Conservation (phyloP, 805 yeast genomes). For the Metschnikowia lunata region DNA sequence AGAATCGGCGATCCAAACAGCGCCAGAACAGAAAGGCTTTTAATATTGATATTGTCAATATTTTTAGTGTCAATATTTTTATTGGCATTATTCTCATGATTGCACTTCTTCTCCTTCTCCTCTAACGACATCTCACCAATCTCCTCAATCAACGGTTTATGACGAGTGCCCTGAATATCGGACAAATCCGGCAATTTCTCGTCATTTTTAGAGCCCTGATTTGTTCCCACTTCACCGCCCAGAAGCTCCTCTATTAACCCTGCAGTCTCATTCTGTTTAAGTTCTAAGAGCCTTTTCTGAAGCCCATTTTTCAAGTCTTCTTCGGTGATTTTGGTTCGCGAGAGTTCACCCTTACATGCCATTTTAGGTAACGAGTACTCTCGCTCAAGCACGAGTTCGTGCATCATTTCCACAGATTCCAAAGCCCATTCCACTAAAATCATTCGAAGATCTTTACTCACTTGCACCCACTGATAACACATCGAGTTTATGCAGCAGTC, state of each 20-base stretch:
- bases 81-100: background rate
- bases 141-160: slow-evolving; percentile 53
- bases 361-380: slow-evolving; percentile 68
- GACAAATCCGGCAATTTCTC: slow-evolving; percentile 26
- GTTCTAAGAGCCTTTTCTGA: slow-evolving; percentile 30
- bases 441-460: slow-evolving; percentile 54
- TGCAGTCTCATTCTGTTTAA: slow-evolving; percentile 39
- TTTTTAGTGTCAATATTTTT: background rate
- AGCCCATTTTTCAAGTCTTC: slow-evolving; percentile 41
- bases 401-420: slow-evolving; percentile 65
- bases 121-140: slow-evolving; percentile 31
- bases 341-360: slow-evolving; percentile 60
- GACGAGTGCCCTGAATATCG: slow-evolving; percentile 21
- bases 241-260: slow-evolving; percentile 40
- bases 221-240: background rate
- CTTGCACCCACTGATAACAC: slow-evolving; percentile 58
- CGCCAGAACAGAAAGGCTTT: background rate
- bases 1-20: no score
- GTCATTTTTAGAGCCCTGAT: background rate
- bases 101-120: background rate
- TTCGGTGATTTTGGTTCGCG: slow-evolving; percentile 40
- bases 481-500: slow-evolving; percentile 74
- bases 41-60: background rate
- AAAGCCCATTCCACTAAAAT: slow-evolving; percentile 80
- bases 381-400: slow-evolving; percentile 50